Evolutionary conservation across 768 basidiomycete genomes (phyloP), one percentile per base, ranked within the genome.

Genomic region (Rhizopogon vulgaris): DNA sequence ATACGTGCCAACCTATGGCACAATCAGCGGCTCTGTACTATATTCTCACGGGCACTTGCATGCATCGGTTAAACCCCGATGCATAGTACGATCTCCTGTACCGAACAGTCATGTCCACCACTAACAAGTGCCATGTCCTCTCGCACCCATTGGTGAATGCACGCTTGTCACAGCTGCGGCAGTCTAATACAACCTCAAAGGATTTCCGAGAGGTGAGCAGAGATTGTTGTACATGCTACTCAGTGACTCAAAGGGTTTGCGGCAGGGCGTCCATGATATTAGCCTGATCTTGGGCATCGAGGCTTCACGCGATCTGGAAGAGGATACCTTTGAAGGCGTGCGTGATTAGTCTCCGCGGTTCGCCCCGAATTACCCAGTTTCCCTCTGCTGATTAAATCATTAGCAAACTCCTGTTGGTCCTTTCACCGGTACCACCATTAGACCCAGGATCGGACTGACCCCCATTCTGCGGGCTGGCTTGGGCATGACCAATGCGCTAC

Each of bases 401-500:
- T 14, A 90, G 90, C 67, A 83, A 74, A 85, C 90, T 0, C 94
- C 95, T 1, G 73, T 97, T 14, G 84, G 80, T 2, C 66, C 80
- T 3, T 97, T 92, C 71, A 85, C 75, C 15, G 95, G 94, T 22
- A 80, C 82, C 4, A 68, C 64, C 24, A 78, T 98, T 67, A 87
- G 85, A 58, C 80, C 86, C 7, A 78, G 81, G 41, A 79, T 98
- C 49, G 95, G 91, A 4, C 69, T 98, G 49, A 85, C 90, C 2
- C 95, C 95, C 38, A 91, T 98, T 60, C 74, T 98, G 51, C 83
- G 95, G 37, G 95, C 95, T 28, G 95, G 95, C 5, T 71, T 94
- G 56, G 92, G 93, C 15, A 94, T 98, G 92, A 80, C 87, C 1
- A 91, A 95, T 59, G 90, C 89, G 18, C 69, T 96, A 71, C 71